Evolutionary conservation across 257 asterid species (phyloP).

Genomic region (Cordia subcordata): DNA sequence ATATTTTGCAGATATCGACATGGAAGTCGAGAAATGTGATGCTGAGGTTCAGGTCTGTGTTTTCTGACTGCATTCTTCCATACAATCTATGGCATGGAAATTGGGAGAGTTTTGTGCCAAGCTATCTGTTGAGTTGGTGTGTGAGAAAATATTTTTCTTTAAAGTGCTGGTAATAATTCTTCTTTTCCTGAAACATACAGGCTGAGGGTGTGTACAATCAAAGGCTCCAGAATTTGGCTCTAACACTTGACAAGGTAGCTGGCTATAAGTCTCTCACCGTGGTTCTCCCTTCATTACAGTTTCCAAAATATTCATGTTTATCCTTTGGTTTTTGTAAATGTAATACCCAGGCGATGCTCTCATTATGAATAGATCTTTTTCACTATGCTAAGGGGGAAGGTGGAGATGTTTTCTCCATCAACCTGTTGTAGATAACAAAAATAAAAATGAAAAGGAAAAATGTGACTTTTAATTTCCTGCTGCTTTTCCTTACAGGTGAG

Average conservation of each 20-base stretch:
- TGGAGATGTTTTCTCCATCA: no score
- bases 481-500: constrained; percentile 58
- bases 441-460: background rate
- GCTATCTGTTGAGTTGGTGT: background rate
- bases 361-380: no score
- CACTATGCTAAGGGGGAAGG: no score
- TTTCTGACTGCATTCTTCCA: background rate
- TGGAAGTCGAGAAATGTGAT: constrained; percentile 88
- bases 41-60: constrained; percentile 87
- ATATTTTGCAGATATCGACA: constrained; percentile 68
- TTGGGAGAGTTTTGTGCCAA: background rate
- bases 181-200: constrained; percentile 36
- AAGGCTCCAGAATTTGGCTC: constrained; percentile 97
- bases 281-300: no score
- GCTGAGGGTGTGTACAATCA: constrained; percentile 97
- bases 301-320: background rate
- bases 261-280: background rate
- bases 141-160: background rate
- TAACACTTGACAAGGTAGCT: constrained; percentile 89
- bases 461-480: background rate
- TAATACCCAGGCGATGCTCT: no score
- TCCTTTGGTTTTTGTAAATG: no score
- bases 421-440: background rate
- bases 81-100: background rate
- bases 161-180: background rate